Base-by-base conservation (phyloP, 139 green algal species). In the Dunaliella sp. region DNA sequence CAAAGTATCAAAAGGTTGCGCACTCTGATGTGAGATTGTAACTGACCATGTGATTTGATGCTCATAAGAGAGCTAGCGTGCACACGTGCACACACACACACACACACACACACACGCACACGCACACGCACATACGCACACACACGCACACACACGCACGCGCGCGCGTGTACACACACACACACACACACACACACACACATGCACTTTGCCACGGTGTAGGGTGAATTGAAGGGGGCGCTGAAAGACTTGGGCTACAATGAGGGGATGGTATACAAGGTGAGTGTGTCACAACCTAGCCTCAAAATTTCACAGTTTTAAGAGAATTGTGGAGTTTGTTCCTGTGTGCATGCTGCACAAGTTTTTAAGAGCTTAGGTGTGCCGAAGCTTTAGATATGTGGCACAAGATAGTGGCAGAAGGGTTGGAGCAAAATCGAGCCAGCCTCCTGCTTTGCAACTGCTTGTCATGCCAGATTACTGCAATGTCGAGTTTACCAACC, bases 211-310 rank as follows among this genome's bases (percentile, higher is more conserved):
- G 16, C 7, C 48, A 65, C 48, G n/a, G 7, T 65, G 48, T 16
- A 93, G 84, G 90, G 48, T 35, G 88, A 92, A 84, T 87, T 97
- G 1, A 88, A 38, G 28, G 95, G 95, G 0, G 28, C 95, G 38
- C 88, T 97, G 21, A 96, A 96, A 84, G 88, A 94, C 1, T 59
- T 97, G 82, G 95, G 95, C 32, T 97, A 94, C 88, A 93, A 89
- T 12, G 21, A 87, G 2, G 37, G 90, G 37, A 89, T 94, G 65
- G 94, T 96, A 30, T 91, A 85, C 88, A 91, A 91, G 83, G 89
- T 91, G 31, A 89, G 76, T 38, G n/a, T n/a, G n/a, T n/a, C n/a
- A n/a, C n/a, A n/a, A n/a, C n/a, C n/a, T n/a, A n/a, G n/a, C n/a
- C n/a, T n/a, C n/a, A n/a, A n/a, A n/a, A n/a, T n/a, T n/a, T n/a